Base-by-base conservation (phyloP, 768 basidiomycete species). In the Leccinellum rugosiceps region DNA sequence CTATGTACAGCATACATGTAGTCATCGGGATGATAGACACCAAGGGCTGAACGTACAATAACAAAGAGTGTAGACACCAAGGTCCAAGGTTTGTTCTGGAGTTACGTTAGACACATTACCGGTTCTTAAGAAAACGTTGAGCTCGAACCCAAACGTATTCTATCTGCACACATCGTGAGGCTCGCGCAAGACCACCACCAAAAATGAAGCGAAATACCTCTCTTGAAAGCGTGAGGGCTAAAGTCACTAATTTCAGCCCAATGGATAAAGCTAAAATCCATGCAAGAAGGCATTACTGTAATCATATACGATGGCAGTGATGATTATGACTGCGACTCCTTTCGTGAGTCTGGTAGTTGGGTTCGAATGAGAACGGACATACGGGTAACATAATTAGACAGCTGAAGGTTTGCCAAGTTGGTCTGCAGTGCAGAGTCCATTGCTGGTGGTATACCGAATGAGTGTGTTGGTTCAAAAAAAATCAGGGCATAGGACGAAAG, bases 81-180 rank as follows among this genome's bases (percentile, higher is more conserved):
- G 13, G 59, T 38, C 63, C 58, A 61, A 10, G 30, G 56, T 46
- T 23, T 17, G 10, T 25, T 48, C 63, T 63, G 13, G 7, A 30
- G 26, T 26, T 17, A 30, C 23, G 26, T 63, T 30, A 64, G 31
- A 25, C 21, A 46, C 23, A 10, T 6, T 7, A 4, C 3, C 4
- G 14, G 30, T 15, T 7, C 14, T 19, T 10, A 19, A 23, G 13
- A 2, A 28, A 38, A 17, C 15, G 0, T 15, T 30, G 3, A 30
- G 26, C 15, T 47, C 62, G 2, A 3, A 64, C 63, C 63, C 63
- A 64, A 30, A 64, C 6, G 11, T 61, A 50, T 50, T 61, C 44
- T 31, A 65, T 19, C 63, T 64, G 5, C 23, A 6, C 19, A 26
- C 1, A 6, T 11, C 15, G 7, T 41, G 6, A 26, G 25, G 31